These are phyloP conservation scores for Sclerotinia trifoliorum DNA, from an alignment of 2,329 filamentous ascomycete genomes.

Conservation along the genomic window DNA sequence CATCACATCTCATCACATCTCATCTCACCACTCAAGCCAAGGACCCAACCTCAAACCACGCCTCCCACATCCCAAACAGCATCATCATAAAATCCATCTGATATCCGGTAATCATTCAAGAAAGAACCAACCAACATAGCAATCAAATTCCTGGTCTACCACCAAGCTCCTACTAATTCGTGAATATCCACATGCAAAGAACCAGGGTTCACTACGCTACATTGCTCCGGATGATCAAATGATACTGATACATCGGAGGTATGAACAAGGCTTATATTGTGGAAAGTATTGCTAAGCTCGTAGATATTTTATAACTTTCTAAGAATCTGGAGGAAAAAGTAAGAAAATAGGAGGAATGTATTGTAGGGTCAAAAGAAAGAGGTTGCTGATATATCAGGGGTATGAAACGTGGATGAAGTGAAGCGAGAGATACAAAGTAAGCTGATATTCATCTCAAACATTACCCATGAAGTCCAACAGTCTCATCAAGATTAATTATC, in stretches of 20 bases:
- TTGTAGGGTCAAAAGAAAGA: not conserved
- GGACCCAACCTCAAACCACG: not conserved
- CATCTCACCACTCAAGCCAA: not conserved
- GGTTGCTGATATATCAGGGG: conserved; percentile 15
- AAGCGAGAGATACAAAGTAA: conserved; percentile 10
- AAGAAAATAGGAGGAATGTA: not conserved
- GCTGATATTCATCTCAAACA: not conserved
- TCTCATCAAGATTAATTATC: not conserved
- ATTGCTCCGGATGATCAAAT: not conserved
- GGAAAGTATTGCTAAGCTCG: not conserved
- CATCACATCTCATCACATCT: not conserved
- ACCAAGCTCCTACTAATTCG: not conserved
- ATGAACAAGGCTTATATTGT: not conserved
- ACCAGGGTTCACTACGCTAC: not conserved
- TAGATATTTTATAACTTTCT: not conserved
- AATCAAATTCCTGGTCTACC: not conserved
- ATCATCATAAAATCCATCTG: not conserved
- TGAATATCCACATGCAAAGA: not conserved
- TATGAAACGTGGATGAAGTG: conserved; percentile 15
- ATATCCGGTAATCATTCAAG: not conserved
- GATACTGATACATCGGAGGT: not conserved
- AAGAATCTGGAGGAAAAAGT: not conserved
- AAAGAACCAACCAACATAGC: not conserved
- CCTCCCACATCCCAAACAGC: not conserved
- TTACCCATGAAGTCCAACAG: not conserved